Evolutionary conservation across 768 basidiomycete genomes (phyloP).

Genomic region (Pleurotus citrinopileatus): DNA sequence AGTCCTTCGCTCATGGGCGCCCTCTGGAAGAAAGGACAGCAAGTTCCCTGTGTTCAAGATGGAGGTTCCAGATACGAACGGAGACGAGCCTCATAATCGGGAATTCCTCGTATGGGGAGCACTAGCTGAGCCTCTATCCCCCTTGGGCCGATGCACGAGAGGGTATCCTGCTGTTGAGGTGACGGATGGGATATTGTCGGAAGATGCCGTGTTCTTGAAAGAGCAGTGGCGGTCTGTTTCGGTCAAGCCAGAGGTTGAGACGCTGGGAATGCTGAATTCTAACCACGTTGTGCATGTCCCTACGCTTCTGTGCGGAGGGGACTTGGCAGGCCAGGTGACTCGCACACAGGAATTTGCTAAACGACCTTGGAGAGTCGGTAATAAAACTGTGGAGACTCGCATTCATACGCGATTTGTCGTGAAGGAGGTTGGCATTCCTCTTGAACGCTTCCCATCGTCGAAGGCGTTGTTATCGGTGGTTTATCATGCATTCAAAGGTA

Average conservation of each 20-base stretch:
- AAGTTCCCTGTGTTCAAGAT: not conserved
- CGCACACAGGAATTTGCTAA: not conserved
- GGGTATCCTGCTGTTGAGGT: slow-evolving; percentile 16
- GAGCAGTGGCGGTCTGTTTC: slow-evolving; percentile 21
- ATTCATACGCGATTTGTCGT: not conserved
- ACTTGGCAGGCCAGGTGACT: slow-evolving; percentile 17
- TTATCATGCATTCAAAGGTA: not conserved
- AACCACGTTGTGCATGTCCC: slow-evolving; percentile 21
- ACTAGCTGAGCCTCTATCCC: slow-evolving; percentile 9
- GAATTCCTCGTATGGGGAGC: slow-evolving; percentile 2
- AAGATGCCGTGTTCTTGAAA: slow-evolving; percentile 22
- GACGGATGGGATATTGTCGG: not conserved
- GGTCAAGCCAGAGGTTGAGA: slow-evolving; percentile 16
- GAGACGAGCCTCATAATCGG: not conserved
- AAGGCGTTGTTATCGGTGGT: not conserved
- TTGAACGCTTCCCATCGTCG: not conserved
- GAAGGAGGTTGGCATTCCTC: not conserved
- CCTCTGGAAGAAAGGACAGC: not conserved
- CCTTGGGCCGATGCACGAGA: slow-evolving; percentile 17
- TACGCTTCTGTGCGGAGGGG: slow-evolving; percentile 23
- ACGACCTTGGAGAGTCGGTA: not conserved
- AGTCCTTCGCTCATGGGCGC: not conserved
- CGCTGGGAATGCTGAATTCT: slow-evolving; percentile 11
- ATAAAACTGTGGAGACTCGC: slow-evolving; percentile 12
- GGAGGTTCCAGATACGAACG: not conserved